phyloP scores from a whole-genome alignment of 2,329 filamentous ascomycete species.

The Penicillium concentricum region DNA sequence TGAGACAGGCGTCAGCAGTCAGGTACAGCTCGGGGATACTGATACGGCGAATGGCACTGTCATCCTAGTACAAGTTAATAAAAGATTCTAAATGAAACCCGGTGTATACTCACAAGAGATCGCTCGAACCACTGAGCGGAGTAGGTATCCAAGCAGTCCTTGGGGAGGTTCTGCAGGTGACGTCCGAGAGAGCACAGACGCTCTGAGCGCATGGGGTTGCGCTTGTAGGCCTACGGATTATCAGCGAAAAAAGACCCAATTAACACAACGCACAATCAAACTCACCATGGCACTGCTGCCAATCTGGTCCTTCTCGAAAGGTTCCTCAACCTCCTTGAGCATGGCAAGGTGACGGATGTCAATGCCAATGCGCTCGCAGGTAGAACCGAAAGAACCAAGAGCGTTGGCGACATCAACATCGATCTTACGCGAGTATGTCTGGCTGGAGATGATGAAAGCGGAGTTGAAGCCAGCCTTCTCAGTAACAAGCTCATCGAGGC shows the following conservation, averaged over 20 bases:
- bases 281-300: slow-evolving; percentile 60
- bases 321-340: slow-evolving; percentile 83
- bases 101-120: slow-evolving; percentile 51
- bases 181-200: slow-evolving; percentile 60
- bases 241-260: slow-evolving; percentile 13
- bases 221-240: slow-evolving; percentile 63
- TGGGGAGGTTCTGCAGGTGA: slow-evolving; percentile 54
- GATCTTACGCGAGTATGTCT: slow-evolving; percentile 78
- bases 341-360: slow-evolving; percentile 73
- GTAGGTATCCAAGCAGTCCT: slow-evolving; percentile 64
- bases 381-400: slow-evolving; percentile 75
- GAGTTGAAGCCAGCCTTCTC: slow-evolving; percentile 64
- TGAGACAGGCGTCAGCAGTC: slow-evolving; percentile 60
- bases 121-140: slow-evolving; percentile 75
- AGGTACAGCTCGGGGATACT: slow-evolving; percentile 66
- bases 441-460: slow-evolving; percentile 65
- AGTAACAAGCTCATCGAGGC: slow-evolving; percentile 62
- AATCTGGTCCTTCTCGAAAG: slow-evolving; percentile 77
- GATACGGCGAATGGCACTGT: slow-evolving; percentile 63
- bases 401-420: slow-evolving; percentile 79
- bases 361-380: slow-evolving; percentile 69
- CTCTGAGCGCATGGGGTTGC: slow-evolving; percentile 58
- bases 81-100: background rate
- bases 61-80: slow-evolving; percentile 51
- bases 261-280: background rate